Percentiles rank a stretch among this genome's conserved stretches.
phyloP scores from a whole-genome alignment of 371 early-diverging fungal species.

The Saksenaea oblongispora region DNA sequence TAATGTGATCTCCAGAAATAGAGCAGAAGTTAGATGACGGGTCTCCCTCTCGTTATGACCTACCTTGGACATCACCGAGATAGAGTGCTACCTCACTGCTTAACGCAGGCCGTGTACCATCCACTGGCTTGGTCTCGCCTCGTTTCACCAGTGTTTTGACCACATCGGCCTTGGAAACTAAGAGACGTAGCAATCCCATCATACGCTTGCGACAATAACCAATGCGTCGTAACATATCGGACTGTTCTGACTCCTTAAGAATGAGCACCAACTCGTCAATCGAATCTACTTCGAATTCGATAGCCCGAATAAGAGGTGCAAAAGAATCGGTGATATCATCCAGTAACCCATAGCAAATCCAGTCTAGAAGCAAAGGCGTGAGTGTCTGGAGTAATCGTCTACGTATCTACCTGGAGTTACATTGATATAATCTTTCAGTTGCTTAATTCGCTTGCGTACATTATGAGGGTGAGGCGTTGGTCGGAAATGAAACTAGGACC shows the following conservation, averaged over 20 bases:
- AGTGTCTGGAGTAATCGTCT: slow-evolving; percentile 29
- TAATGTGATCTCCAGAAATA: slow-evolving; percentile 75
- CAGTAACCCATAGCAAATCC: slow-evolving; percentile 88
- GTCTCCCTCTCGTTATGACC: background rate
- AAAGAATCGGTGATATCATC: slow-evolving; percentile 88
- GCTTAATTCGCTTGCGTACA: slow-evolving; percentile 75
- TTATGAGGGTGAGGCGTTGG: slow-evolving; percentile 73
- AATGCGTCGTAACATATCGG: slow-evolving; percentile 87
- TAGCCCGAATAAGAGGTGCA: slow-evolving; percentile 74
- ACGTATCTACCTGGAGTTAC: slow-evolving; percentile 54
- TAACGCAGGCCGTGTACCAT: slow-evolving; percentile 40
- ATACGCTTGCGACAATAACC: slow-evolving; percentile 83
- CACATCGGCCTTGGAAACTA: slow-evolving; percentile 82
- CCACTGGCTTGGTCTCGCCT: slow-evolving; percentile 53
- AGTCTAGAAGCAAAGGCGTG: slow-evolving; percentile 55
- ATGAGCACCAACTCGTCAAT: slow-evolving; percentile 92
- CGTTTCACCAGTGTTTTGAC: slow-evolving; percentile 79
- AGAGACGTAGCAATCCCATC: slow-evolving; percentile 70
- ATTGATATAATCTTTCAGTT: slow-evolving; percentile 65
- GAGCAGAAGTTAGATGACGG: background rate
- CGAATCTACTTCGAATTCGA: slow-evolving; percentile 89
- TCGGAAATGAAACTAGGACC: slow-evolving; percentile 67
- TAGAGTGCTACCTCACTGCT: slow-evolving; percentile 76
- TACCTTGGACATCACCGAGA: slow-evolving; percentile 90
- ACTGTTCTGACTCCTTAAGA: slow-evolving; percentile 83